phyloP scores from a whole-genome alignment of 495 filamentous ascomycete species.

The Rusavskia elegans region DNA sequence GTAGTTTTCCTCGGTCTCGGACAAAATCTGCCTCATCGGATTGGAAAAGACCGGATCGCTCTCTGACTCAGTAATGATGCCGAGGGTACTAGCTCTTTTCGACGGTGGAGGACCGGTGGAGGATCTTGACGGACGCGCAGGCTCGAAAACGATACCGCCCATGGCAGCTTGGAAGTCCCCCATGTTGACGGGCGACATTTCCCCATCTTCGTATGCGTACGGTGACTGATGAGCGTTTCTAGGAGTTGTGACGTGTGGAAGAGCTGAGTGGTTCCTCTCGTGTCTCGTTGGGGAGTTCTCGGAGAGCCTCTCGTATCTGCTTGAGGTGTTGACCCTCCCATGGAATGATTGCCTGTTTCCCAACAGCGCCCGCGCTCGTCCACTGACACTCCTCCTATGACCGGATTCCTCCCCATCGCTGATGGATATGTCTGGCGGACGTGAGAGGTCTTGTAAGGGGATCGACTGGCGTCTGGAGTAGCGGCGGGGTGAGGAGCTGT shows the following conservation, averaged over 20 bases:
- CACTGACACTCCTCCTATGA: slow-evolving; percentile 17
- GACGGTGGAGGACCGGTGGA: slow-evolving; percentile 11
- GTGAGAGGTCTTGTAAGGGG: slow-evolving; percentile 66
- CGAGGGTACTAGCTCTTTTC: slow-evolving; percentile 21
- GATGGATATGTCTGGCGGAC: slow-evolving; percentile 29
- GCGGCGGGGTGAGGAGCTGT: slow-evolving; percentile 22
- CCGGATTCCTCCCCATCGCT: slow-evolving; percentile 18
- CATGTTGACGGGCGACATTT: slow-evolving; percentile 25
- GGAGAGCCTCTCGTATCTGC: slow-evolving; percentile 26
- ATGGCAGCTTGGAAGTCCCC: slow-evolving; percentile 43
- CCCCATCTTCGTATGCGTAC: slow-evolving; percentile 22
- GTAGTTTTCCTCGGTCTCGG: slow-evolving; percentile 32
- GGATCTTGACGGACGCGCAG: slow-evolving; percentile 16
- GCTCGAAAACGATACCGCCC: slow-evolving; percentile 39
- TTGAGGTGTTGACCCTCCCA: slow-evolving; percentile 11
- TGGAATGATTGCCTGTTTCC: slow-evolving; percentile 12
- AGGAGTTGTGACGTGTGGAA: slow-evolving; percentile 19
- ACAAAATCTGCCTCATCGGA: slow-evolving; percentile 29
- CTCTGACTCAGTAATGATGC: slow-evolving; percentile 17
- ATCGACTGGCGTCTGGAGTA: slow-evolving; percentile 50
- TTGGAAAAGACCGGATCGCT: slow-evolving; percentile 23
- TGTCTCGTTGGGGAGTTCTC: slow-evolving; percentile 35
- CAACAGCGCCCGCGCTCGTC: slow-evolving; percentile 8
- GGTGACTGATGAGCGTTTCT: slow-evolving; percentile 17
- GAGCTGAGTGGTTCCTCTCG: slow-evolving; percentile 5